Evolutionary conservation across 257 asterid genomes (phyloP).

Genomic region (Nicotiana undulata): DNA sequence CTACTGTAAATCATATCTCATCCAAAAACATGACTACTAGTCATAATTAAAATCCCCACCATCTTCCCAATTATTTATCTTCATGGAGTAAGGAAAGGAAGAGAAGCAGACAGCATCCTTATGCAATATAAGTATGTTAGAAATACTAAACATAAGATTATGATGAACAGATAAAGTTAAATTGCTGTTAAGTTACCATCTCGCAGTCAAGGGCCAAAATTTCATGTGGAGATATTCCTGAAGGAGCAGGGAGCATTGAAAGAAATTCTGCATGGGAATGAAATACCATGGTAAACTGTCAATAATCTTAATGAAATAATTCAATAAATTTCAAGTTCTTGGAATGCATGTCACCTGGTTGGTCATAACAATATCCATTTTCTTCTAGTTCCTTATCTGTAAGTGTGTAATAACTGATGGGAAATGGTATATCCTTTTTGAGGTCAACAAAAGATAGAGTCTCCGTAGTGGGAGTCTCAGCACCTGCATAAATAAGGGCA

Average conservation of each 20-base stretch:
- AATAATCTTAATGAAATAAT: not conserved
- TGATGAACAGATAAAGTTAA: not conserved
- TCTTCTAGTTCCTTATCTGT: slow-evolving; percentile 77
- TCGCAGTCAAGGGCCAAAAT: slow-evolving; percentile 92
- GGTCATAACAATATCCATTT: slow-evolving; percentile 57
- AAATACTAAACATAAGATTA: not conserved
- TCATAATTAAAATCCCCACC: not conserved
- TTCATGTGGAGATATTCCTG: slow-evolving; percentile 54
- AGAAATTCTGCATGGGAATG: slow-evolving; percentile 52
- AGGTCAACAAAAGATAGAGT: slow-evolving; percentile 28
- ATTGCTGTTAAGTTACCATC: slow-evolving; percentile 49
- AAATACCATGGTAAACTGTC: not conserved
- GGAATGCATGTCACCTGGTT: slow-evolving; percentile 49
- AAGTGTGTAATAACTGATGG: slow-evolving; percentile 70
- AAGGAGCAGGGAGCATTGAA: slow-evolving; percentile 68
- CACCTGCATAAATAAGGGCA: slow-evolving; percentile 29
- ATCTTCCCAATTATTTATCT: slow-evolving; percentile 1
- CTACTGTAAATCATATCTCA: not conserved
- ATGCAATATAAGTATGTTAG: not conserved
- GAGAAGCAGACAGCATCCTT: not conserved
- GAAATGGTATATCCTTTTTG: slow-evolving; percentile 57
- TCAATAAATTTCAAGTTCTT: not conserved
- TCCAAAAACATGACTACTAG: not conserved
- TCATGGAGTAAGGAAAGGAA: not conserved
- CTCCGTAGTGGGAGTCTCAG: slow-evolving; percentile 21